Evolutionary conservation across 1,284 basidiomycete species (phyloP), one percentile per base, ranked within the genome.

Genomic region (Xanthoconium separans): DNA sequence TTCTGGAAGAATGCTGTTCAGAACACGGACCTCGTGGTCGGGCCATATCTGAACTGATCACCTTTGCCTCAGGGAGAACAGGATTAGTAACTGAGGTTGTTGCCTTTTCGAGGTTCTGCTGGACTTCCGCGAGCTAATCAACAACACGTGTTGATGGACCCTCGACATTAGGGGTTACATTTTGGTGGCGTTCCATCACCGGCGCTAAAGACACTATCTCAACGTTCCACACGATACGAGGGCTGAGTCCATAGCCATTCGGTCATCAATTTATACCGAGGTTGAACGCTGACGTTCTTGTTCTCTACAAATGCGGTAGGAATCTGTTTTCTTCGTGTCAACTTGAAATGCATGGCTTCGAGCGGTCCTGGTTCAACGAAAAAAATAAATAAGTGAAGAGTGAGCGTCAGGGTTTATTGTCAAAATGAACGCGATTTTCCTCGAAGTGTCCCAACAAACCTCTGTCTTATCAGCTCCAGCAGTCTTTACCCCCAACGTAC

Each of bases 301-400:
- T 47, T 18, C 10, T 8, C 42, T 61, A 64, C 65, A 67, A 67
- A 64, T 46, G 12, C 20, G 20, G 10, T 2, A 0, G 16, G 15
- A 42, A 40, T 18, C 3, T 24, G 20, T 16, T 13, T 39, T 40
- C 30, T 10, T 11, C 10, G 6, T 15, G 18, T 39, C 27, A 44
- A 43, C n/a, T n/a, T n/a, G n/a, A n/a, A n/a, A 39, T 3, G 6
- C 7, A 31, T 10, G 12, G 0, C n/a, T 39, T 20, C 30, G 10
- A 27, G 11, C 18, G 20, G 3, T 18, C 37, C 34, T 15, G 8
- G 8, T 37, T 11, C 24, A 24, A 6, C 31, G 16, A 51, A 27
- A 30, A n/a, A 16, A 51, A 33, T 34, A 40, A 8, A 52, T n/a
- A 44, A 34, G 27, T 31, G 6, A 46, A 30, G 8, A 50, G 65